phyloP scores from a whole-genome alignment of 352 stramenopile genomes.

The Pythium phragmitis region DNA sequence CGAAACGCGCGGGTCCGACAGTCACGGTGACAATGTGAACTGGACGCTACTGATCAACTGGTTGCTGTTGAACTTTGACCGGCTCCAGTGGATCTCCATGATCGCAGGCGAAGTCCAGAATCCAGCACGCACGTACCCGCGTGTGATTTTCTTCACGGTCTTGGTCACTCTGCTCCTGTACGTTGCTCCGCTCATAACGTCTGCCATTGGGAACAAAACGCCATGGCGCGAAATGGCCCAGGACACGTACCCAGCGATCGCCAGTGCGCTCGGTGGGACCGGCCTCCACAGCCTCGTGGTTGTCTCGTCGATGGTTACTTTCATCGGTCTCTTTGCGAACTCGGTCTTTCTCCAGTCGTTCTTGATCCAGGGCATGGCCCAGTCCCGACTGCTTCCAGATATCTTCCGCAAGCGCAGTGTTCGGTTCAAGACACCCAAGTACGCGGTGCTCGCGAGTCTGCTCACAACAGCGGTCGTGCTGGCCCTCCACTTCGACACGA shows the following conservation, averaged over 20 bases:
- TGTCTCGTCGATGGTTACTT: constrained; percentile 39
- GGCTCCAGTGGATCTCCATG: constrained; percentile 74
- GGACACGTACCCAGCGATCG: constrained; percentile 7
- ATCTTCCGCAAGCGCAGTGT: constrained; percentile 51
- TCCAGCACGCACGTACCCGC: constrained; percentile 31
- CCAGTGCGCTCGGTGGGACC: constrained; percentile 43
- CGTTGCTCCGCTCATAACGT: constrained; percentile 8
- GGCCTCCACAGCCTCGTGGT: constrained; percentile 63
- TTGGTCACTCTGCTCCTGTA: constrained; percentile 47
- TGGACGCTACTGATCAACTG: constrained; percentile 88
- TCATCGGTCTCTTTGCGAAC: constrained; percentile 77
- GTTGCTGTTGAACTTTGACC: constrained; percentile 94
- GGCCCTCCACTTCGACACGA: constrained; percentile 36
- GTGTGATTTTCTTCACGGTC: constrained; percentile 71
- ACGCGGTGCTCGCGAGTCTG: background rate
- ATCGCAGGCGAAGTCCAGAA: constrained; percentile 86
- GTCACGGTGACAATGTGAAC: constrained; percentile 20
- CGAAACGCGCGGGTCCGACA: too few species aligned
- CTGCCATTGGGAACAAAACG: background rate
- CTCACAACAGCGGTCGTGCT: constrained; percentile 15
- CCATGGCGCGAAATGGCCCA: constrained; percentile 8
- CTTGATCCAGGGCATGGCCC: constrained; percentile 53
- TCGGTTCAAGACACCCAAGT: background rate
- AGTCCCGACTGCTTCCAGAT: constrained; percentile 65
- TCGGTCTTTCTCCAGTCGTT: constrained; percentile 85